phyloP scores from a whole-genome alignment of 2,329 filamentous ascomycete genomes.

The Penicillium sp. region DNA sequence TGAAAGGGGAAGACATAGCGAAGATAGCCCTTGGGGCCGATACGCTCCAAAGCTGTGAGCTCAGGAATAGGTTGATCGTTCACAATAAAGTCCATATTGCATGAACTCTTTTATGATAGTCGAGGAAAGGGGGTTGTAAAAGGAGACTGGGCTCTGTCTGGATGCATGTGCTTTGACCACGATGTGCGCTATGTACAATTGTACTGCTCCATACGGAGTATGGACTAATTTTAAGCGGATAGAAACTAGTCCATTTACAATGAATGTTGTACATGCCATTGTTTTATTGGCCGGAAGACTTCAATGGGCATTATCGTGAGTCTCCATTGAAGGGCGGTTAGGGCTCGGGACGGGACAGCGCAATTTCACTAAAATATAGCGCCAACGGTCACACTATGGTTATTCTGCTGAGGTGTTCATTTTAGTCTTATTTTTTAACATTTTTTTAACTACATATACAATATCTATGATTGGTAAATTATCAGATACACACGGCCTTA shows the following conservation, averaged over 20 bases:
- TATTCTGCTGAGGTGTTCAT: background rate
- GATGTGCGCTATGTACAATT: background rate
- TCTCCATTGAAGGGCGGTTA: background rate
- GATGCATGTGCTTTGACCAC: too few species aligned
- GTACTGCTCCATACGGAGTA: background rate
- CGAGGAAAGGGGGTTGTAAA: background rate
- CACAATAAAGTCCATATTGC: background rate
- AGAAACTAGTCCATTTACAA: background rate
- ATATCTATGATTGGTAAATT: background rate
- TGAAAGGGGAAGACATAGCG: slow-evolving; percentile 39
- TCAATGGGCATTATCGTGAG: background rate
- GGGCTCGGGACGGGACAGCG: background rate
- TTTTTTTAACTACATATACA: too few species aligned
- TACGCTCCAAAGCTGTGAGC: slow-evolving; percentile 33
- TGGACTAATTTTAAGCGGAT: background rate
- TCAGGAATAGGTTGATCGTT: background rate
- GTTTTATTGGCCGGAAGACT: background rate
- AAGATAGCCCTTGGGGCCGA: slow-evolving; percentile 37
- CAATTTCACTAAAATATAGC: background rate
- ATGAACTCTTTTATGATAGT: background rate
- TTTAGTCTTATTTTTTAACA: too few species aligned
- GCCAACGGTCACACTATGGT: background rate
- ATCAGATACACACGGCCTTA: background rate
- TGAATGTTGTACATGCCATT: too few species aligned
- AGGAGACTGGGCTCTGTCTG: background rate